Evolutionary conservation across 2,329 filamentous ascomycete species (phyloP), one percentile per base, ranked within the genome.

Genomic region (Paraphaeosphaeria sporulosa): DNA sequence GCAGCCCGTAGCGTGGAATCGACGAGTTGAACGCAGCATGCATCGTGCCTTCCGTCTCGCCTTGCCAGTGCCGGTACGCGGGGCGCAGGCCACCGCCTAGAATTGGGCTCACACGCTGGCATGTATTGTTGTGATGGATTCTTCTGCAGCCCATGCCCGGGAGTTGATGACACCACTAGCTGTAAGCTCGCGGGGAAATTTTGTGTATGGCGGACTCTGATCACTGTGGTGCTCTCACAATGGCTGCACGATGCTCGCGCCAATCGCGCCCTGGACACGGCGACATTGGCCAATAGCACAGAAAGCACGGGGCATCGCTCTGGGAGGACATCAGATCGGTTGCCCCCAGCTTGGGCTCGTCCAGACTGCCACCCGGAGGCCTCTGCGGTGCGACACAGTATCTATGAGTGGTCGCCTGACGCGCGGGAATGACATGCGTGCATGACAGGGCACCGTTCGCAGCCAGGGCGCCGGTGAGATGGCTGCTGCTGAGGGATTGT

Each of bases 381-480:
- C 40, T 43, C 10, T 43, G 51, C 25, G 38, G 50, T 53, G 50
- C 36, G 19, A 43, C 38, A 38, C 38, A 21, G 44, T 38, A 54
- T 32, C 51, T 34, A 13, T 17, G 38, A 8, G 27, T n/a, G 51
- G 51, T 43, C 51, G 51, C 21, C 51, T 54, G 51, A 54, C 38
- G 25, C 38, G 38, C 38, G 17, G 38, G 25, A 32, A 43, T 52
- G 21, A 19, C 47, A 19, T 27, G 47, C 44, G 12, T 38, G 44
- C 19, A 32, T 6, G 46, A 32, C 46, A 49, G 36, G 46, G 27
- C 25, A 32, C 10, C 30, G 36, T 15, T 21, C 32, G 34, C 36
- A 23, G 13, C 17, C 50, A 30, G 32, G 21, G 34, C 21, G 32
- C 6, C 9, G 32, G 32, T 40, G 34, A 40, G 48, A 40, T 19